A percentile compares a stretch with the other conserved stretches of the same genome.
Conservation (phyloP, 768 basidiomycete species). For the Auricularia cornea region DNA sequence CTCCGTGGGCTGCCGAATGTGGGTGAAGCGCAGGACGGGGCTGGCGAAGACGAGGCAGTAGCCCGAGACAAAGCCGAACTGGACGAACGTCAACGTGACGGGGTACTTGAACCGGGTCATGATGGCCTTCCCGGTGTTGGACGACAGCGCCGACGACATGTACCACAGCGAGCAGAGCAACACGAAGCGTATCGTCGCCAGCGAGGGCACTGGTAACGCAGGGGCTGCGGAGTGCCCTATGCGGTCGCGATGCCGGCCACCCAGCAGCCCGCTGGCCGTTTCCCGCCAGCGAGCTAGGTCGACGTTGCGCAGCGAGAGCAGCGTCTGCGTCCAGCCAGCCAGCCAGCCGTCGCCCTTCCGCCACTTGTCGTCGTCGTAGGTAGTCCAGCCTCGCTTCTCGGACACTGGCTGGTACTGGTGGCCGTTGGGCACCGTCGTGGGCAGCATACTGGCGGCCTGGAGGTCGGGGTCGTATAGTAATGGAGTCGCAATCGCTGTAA, state of each 20-base stretch:
- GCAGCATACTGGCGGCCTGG: neutral
- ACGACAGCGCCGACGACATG: constrained; percentile 82
- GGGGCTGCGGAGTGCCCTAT: neutral
- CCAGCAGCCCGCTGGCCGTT: neutral
- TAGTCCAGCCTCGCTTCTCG: neutral
- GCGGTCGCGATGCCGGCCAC: neutral
- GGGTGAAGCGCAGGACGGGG: constrained; percentile 57
- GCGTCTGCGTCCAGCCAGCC: neutral
- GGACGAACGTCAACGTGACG: constrained; percentile 93
- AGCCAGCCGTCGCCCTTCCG: neutral
- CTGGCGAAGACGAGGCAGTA: constrained; percentile 84
- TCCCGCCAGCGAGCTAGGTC: neutral
- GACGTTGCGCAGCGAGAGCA: neutral
- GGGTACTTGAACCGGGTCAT: constrained; percentile 90
- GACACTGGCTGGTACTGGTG: neutral
- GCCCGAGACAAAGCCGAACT: constrained; percentile 88
- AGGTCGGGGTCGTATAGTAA: neutral
- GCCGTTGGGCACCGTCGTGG: neutral
- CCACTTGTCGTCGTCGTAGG: constrained; percentile 1
- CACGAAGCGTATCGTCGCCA: constrained; percentile 48
- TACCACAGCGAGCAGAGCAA: constrained; percentile 90
- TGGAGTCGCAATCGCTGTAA: no score
- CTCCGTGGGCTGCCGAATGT: constrained; percentile 59
- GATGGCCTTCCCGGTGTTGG: constrained; percentile 95
- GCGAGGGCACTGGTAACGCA: constrained; percentile 3